Conservation (phyloP, 2,329 filamentous ascomycete genomes). For the Tothia fuscella region DNA sequence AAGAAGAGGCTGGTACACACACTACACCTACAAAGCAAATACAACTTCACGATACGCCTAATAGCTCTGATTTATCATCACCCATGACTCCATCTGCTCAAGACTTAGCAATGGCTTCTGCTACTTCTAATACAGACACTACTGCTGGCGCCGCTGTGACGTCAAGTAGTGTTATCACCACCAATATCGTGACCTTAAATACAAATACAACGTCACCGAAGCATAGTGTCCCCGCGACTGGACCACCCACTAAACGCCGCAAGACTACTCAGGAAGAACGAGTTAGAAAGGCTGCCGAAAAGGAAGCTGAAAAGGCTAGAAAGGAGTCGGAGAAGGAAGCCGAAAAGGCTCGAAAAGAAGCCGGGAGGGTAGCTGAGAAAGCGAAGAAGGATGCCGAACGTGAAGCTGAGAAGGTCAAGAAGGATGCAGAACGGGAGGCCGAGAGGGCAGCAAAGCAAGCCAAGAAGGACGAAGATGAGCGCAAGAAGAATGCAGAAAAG, state of each 20-base stretch:
- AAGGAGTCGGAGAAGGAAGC: constrained; percentile 24
- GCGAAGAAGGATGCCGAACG: constrained; percentile 23
- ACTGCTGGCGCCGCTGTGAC: no score
- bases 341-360: constrained; percentile 27
- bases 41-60: no score
- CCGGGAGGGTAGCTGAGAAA: constrained; percentile 24
- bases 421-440: constrained; percentile 18
- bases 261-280: constrained; percentile 33
- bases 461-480: constrained; percentile 13
- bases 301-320: constrained; percentile 26
- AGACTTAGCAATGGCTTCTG: no score
- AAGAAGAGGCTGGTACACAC: no score
- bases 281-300: constrained; percentile 17
- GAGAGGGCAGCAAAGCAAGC: constrained; percentile 16
- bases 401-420: constrained; percentile 16
- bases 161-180: no score
- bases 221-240: no score
- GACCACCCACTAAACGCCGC: constrained; percentile 29
- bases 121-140: no score
- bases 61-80: no score
- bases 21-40: no score
- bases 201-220: no score
- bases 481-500: constrained; percentile 26
- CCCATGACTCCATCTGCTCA: no score
- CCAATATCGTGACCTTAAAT: no score